Percentiles rank a stretch among this genome's conserved stretches.
Conservation (phyloP, 2,329 filamentous ascomycete species). For the Ophiostoma ulmi region DNA sequence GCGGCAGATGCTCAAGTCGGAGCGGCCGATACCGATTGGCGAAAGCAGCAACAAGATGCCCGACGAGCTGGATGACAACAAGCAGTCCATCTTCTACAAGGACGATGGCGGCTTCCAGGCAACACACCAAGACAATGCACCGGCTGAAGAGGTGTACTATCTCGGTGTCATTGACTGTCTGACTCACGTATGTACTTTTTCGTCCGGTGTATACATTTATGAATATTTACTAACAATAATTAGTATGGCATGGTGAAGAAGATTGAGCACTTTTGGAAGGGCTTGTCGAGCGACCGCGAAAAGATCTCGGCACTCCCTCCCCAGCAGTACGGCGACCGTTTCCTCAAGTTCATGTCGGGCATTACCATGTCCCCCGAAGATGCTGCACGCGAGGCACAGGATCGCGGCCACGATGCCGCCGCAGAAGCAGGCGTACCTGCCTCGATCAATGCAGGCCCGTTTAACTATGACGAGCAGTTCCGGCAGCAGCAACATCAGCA, state of each 20-base stretch:
- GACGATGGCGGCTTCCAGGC: conserved; percentile 92
- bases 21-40: conserved; percentile 89
- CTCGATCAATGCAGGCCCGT: not conserved
- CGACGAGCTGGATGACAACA: conserved; percentile 73
- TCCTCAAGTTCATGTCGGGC: conserved; percentile 83
- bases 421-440: conserved; percentile 11
- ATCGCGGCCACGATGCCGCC: conserved; percentile 46
- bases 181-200: conserved; percentile 69
- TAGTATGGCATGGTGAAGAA: conserved; percentile 94
- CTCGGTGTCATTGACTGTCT: conserved; percentile 97
- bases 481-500: not conserved
- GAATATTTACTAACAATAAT: conserved; percentile 24
- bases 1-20: conserved; percentile 84
- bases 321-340: conserved; percentile 85
- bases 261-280: conserved; percentile 95
- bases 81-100: conserved; percentile 79
- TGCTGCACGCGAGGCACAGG: conserved; percentile 52
- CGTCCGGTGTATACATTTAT: not conserved
- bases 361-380: conserved; percentile 89
- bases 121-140: conserved; percentile 80
- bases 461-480: not conserved
- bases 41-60: conserved; percentile 81
- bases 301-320: conserved; percentile 93
- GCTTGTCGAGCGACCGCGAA: conserved; percentile 71
- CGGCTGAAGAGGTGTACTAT: conserved; percentile 93